A percentile compares a stretch with the other conserved stretches of the same genome.
phyloP scores from a whole-genome alignment of 768 basidiomycete species.

The Tephrocybe sp. region DNA sequence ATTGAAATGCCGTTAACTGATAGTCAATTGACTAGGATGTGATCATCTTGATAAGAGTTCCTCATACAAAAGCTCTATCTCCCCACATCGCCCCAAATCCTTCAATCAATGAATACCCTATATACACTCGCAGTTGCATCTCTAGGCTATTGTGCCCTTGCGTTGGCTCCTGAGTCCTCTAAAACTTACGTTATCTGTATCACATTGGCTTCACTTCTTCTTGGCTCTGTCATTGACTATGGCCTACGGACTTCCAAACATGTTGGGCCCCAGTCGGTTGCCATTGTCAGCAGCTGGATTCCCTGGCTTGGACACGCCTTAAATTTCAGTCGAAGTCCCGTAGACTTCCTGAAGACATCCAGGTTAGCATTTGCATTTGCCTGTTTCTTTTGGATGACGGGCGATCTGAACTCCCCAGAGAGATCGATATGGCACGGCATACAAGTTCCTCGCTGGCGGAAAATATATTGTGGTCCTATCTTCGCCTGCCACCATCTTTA shows the following conservation, averaged over 20 bases:
- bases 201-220: background rate
- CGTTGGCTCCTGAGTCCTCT: background rate
- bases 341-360: background rate
- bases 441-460: constrained; percentile 5
- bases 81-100: background rate
- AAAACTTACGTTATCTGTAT: background rate
- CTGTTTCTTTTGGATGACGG: background rate
- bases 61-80: too few relatives aligned
- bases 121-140: background rate
- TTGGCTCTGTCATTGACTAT: background rate
- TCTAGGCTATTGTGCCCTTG: background rate
- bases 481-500: constrained; percentile 2
- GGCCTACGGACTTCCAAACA: background rate
- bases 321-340: background rate
- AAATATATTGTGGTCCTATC: constrained; percentile 1
- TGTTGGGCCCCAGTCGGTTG: background rate
- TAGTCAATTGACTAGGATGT: too few relatives aligned
- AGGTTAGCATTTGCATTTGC: background rate
- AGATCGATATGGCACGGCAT: constrained; percentile 3
- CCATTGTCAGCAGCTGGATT: background rate
- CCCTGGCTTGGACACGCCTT: background rate
- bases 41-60: too few relatives aligned
- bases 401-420: background rate
- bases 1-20: too few relatives aligned
- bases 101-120: background rate